Conservation (phyloP, 2,329 filamentous ascomycete species). For the Xylaria sp. region DNA sequence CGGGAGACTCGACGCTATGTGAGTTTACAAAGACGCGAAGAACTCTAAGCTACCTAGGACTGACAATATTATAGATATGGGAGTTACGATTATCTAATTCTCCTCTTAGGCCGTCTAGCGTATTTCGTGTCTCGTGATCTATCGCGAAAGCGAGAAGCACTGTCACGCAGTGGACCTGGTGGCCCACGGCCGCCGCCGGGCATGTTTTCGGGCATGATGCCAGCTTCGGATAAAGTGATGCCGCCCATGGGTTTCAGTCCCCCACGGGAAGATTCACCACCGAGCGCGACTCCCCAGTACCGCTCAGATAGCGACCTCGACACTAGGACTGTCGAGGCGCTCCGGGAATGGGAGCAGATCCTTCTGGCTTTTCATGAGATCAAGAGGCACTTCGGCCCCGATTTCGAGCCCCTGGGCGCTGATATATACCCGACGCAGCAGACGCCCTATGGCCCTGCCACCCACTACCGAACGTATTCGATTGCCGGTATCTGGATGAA, state of each 20-base stretch:
- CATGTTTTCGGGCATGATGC: conserved; percentile 67
- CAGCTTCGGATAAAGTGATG: conserved; percentile 61
- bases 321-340: conserved; percentile 73
- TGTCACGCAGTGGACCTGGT: conserved; percentile 68
- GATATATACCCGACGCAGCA: conserved; percentile 71
- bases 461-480: conserved; percentile 87
- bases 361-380: conserved; percentile 76
- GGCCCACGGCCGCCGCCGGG: conserved; percentile 58
- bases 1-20: conserved; percentile 79
- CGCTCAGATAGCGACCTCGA: conserved; percentile 69
- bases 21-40: conserved; percentile 49
- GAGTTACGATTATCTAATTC: conserved; percentile 86
- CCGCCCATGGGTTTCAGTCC: conserved; percentile 67
- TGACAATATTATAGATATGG: conserved; percentile 72
- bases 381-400: conserved; percentile 72
- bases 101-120: conserved; percentile 82
- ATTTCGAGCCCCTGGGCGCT: conserved; percentile 79
- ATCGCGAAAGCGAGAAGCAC: conserved; percentile 77
- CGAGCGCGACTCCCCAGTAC: conserved; percentile 52
- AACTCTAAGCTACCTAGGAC: conserved; percentile 19
- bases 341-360: conserved; percentile 83
- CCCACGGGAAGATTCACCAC: conserved; percentile 54
- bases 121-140: conserved; percentile 83
- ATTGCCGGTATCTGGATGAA: conserved; percentile 89
- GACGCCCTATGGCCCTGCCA: conserved; percentile 83